Base-by-base conservation (phyloP, 2,329 filamentous ascomycete species). In the Fusarium sp. region DNA sequence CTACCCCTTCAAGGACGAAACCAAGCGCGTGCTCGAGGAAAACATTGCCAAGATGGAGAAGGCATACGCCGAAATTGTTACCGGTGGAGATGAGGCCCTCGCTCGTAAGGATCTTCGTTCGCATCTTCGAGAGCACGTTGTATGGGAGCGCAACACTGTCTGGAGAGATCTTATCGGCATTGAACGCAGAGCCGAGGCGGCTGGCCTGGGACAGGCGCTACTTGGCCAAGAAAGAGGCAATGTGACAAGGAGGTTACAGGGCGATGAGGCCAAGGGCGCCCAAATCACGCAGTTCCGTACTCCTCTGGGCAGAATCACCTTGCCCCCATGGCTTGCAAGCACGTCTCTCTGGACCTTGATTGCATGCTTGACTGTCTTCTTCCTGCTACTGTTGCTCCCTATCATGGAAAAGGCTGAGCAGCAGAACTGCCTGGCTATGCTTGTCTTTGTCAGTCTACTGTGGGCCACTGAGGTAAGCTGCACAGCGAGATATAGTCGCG, bases 101-200 rank as follows among this genome's bases (percentile, higher is more conserved):
- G 94, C 96, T 7, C 93, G 90, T 75, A 91, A 93, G 72, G 96
- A 98, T 77, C 84, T 99, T 60, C 89, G 96, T 56, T 88, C 97
- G 30, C 94, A 99, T 77, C 86, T 99, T 26, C 87, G 96, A 60
- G 97, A 99, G 81, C 96, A 99, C 79, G 94, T 99, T 21, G 95
- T 98, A 1, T 99, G 96, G 97, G 97, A 99, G 79, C 89, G 96
- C 60, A 99, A 99, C 77, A 99, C 96, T 0, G 96, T 99, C 19
- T 99, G 96, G 96, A 87, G 97, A 81, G 96, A 99, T 75, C 96
- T 99, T 89, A 99, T 99, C 78, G 96, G 95, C 55, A 95, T 99
- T 73, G 97, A 99, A 82, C 88, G 96, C 23, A 94, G 97, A 77
- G 93, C 93, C 2, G 95, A 98, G 81, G 97, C 96, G 11, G 95